phyloP scores from a whole-genome alignment of 108 stramenopile species.

The Skeletonema costatum region DNA sequence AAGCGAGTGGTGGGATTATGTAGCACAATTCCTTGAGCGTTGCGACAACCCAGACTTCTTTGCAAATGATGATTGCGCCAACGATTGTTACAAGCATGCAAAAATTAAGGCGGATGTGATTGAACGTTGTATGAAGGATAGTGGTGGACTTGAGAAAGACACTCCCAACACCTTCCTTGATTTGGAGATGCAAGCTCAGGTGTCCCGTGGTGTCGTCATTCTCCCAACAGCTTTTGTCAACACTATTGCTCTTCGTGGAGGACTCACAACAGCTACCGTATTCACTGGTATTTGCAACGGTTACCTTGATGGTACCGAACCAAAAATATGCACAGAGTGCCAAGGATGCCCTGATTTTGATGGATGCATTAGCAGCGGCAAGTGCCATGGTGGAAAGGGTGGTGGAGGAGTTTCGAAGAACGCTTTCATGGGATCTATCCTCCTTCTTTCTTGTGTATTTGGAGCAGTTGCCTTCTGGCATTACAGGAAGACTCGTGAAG shows the following conservation, averaged over 20 bases:
- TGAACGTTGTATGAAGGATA: conserved; percentile 66
- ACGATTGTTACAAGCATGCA: conserved; percentile 58
- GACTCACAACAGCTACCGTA: conserved; percentile 53
- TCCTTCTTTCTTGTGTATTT: conserved; percentile 43
- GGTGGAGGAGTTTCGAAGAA: conserved; percentile 45
- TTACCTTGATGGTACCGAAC: conserved; percentile 68
- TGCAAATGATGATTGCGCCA: conserved; percentile 80
- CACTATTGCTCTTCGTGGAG: conserved; percentile 66
- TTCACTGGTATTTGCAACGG: conserved; percentile 77
- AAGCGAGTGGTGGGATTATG: conserved; percentile 88
- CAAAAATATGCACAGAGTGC: conserved; percentile 51
- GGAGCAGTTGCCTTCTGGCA: conserved; percentile 72
- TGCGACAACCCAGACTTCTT: conserved; percentile 73
- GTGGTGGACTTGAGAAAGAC: conserved; percentile 54
- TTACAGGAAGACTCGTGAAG: conserved; percentile 74
- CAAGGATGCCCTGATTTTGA: conserved; percentile 36
- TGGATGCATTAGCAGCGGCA: conserved; percentile 36
- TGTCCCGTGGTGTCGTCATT: conserved; percentile 51
- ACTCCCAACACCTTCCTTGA: conserved; percentile 68
- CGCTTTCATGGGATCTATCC: conserved; percentile 47
- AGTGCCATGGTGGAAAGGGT: conserved; percentile 27
- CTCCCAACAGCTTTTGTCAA: conserved; percentile 67
- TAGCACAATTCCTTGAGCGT: conserved; percentile 67
- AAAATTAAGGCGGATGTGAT: conserved; percentile 46
- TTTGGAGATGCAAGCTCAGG: conserved; percentile 54